A percentile compares a stretch with the other conserved stretches of the same genome.
Conservation (phyloP, 331 rosid species). For the Malus hybrid region DNA sequence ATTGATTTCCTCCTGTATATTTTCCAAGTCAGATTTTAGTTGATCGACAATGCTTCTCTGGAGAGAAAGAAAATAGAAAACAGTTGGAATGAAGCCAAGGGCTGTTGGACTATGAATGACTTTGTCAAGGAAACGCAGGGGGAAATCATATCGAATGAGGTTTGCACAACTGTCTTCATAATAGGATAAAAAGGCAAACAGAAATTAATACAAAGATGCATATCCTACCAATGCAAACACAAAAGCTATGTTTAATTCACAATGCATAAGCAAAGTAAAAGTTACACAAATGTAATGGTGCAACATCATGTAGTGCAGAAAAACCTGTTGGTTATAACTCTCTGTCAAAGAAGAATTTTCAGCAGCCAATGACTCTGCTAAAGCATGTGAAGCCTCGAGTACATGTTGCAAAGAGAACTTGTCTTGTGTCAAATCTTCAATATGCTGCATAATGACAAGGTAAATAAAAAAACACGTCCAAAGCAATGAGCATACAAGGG, state of each 20-base stretch:
- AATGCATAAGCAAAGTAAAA: neutral
- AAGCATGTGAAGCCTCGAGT: constrained; percentile 69
- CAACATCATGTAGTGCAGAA: constrained; percentile 7
- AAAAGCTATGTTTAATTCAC: neutral
- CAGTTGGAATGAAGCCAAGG: neutral
- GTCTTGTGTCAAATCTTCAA: constrained; percentile 92
- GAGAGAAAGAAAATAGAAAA: constrained; percentile 16
- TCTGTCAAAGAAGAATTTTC: constrained; percentile 96
- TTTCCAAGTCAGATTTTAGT: constrained; percentile 78
- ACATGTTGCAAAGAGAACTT: constrained; percentile 89
- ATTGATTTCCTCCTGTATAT: constrained; percentile 65
- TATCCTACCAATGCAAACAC: too few species aligned
- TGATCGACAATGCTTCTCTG: constrained; percentile 78
- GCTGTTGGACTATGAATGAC: neutral
- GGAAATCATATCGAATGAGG: neutral
- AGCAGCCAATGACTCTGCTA: constrained; percentile 86
- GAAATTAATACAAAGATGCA: neutral
- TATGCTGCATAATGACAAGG: constrained; percentile 53
- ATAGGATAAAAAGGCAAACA: neutral
- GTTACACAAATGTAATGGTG: neutral
- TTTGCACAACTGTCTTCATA: neutral
- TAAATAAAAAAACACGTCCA: neutral
- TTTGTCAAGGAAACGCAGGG: neutral
- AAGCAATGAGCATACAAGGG: neutral
- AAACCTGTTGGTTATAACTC: constrained; percentile 89